Evolutionary conservation across 371 early-diverging fungal genomes (phyloP).

Genomic region (Lichtheimia corymbifera): DNA sequence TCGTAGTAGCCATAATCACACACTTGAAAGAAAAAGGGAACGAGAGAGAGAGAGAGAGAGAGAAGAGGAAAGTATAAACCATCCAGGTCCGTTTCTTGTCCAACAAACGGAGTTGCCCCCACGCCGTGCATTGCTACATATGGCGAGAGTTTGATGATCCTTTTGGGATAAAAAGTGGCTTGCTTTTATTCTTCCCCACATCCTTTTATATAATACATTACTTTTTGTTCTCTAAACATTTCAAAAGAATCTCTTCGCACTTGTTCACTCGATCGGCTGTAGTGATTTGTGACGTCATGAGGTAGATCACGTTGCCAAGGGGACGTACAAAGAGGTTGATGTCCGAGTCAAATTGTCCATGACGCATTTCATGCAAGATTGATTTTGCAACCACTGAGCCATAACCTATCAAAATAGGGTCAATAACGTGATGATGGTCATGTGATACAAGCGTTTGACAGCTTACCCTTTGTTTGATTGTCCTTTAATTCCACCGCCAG

Average conservation of each 20-base stretch:
- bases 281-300: conserved; percentile 71
- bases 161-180: not conserved
- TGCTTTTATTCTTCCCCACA: too few relatives aligned
- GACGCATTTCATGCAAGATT: conserved; percentile 50
- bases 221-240: conserved; percentile 11
- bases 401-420: conserved; percentile 46
- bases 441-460: not conserved
- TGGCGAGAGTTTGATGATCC: too few relatives aligned
- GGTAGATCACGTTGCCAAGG: conserved; percentile 77
- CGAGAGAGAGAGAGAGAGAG: too few relatives aligned
- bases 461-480: conserved; percentile 39
- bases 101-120: too few relatives aligned
- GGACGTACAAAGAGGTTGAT: conserved; percentile 67
- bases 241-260: conserved; percentile 50
- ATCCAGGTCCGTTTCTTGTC: too few relatives aligned
- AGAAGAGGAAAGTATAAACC: not conserved
- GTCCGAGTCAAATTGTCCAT: conserved; percentile 36
- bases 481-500: conserved; percentile 71
- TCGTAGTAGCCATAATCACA: conserved; percentile 4
- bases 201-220: too few relatives aligned
- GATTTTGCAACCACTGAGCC: conserved; percentile 52
- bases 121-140: too few relatives aligned
- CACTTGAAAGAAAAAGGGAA: not conserved
- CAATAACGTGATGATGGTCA: not conserved
- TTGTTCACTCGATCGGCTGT: conserved; percentile 49